Evolutionary conservation across 2,329 filamentous ascomycete genomes (phyloP), one percentile per base, ranked within the genome.

Genomic region (Colletotrichum sp.): DNA sequence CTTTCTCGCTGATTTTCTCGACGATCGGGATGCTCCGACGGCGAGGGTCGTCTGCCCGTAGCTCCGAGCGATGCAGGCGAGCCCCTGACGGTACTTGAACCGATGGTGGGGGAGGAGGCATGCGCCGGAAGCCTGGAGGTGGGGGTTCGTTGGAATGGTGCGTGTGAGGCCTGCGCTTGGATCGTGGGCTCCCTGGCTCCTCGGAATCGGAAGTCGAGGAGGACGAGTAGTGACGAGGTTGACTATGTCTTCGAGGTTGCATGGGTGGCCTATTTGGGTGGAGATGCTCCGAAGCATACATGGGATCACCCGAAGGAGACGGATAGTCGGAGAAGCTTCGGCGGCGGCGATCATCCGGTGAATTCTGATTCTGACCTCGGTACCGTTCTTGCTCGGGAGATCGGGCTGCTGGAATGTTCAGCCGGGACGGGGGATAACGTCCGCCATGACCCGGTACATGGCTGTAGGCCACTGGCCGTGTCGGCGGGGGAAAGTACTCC

Each of bases 241-340:
- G 89, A 78, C 88, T 90, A 78, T 90, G 88, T 34, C 88, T 83
- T 24, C 89, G 86, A 21, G 80, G 78, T 24, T 82, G 82, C 2
- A 77, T 59, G 10, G 78, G 71, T 16, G 82, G 82, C 60, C 83
- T 80, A 36, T 84, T 80, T 9, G 86, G 81, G 55, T 85, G 84
- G 16, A 87, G 78, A 69, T 88, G 81, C 24, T 80, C 75, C 13
- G 78, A 60, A 6, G 74, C 74, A 79, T 71, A 80, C 52, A 43
- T 79, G 74, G 65, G 82, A 16, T 85, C 80, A 21, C 83, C 79
- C 4, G 83, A 82, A 2, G 85, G 84, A 4, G 83, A 84, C 4
- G 86, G 86, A 67, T 87, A 86, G 72, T 91, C 90, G 5, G 89
- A 90, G 80, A 89, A 88, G 81, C 89, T 91, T 71, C 87, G 85